Conservation (phyloP, 73 alveolate genomes). For the Symbiodinium natans region DNA sequence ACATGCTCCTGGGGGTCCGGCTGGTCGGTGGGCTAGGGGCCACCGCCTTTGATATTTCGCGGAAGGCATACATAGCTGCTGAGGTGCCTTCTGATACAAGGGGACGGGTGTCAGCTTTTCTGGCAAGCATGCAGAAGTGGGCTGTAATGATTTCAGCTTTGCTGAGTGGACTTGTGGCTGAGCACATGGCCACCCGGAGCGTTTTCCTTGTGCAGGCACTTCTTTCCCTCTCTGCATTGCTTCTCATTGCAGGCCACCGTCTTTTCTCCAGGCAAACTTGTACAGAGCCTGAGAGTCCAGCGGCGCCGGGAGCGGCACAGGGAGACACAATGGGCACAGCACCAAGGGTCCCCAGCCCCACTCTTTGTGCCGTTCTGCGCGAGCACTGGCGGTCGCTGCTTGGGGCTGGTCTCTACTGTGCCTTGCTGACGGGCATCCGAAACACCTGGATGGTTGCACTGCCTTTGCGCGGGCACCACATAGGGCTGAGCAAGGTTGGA, state of each 20-base stretch:
- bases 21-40: conserved; percentile 55
- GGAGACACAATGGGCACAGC: background rate
- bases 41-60: conserved; percentile 61
- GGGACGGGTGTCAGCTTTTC: conserved; percentile 55
- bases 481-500: conserved; percentile 81
- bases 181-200: conserved; percentile 79
- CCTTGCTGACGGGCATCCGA: conserved; percentile 64
- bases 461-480: conserved; percentile 89
- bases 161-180: conserved; percentile 82
- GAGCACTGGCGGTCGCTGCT: conserved; percentile 73
- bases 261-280: conserved; percentile 3
- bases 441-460: conserved; percentile 79
- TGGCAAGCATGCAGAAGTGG: conserved; percentile 79
- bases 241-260: conserved; percentile 49
- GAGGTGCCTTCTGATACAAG: conserved; percentile 40
- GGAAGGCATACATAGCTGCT: conserved; percentile 72
- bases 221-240: background rate
- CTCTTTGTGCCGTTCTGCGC: conserved; percentile 19
- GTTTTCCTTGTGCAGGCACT: conserved; percentile 76
- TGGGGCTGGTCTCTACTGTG: conserved; percentile 72
- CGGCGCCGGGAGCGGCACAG: background rate
- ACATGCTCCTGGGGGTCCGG: conserved; percentile 26
- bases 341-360: background rate
- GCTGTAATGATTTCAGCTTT: conserved; percentile 67
- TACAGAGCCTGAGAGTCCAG: background rate